Percentiles rank a stretch among this genome's conserved stretches.
These are phyloP conservation scores for Litchi chinensis DNA, from an alignment of 345 rosid species.

Conservation along the genomic window DNA sequence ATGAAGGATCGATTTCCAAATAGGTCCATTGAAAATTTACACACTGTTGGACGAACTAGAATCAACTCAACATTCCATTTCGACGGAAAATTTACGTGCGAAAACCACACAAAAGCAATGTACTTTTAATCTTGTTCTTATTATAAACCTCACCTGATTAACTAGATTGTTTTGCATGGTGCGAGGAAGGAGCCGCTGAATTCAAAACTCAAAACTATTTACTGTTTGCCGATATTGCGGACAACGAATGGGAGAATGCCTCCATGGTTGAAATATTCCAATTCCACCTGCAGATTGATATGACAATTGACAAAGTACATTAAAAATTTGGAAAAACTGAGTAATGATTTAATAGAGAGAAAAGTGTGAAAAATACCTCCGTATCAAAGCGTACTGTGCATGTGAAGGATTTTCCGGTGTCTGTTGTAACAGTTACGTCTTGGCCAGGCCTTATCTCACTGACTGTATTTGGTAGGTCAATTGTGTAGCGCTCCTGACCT, in stretches of 20 bases:
- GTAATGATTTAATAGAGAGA: background rate
- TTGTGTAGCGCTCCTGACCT: constrained; percentile 63
- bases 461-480: constrained; percentile 57
- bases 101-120: background rate
- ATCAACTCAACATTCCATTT: too few species aligned
- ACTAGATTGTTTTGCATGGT: background rate
- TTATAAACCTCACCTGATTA: background rate
- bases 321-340: too few species aligned
- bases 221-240: constrained; percentile 51
- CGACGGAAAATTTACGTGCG: too few species aligned
- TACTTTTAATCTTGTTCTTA: background rate
- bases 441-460: constrained; percentile 79
- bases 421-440: constrained; percentile 66
- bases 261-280: constrained; percentile 74
- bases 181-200: background rate
- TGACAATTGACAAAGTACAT: too few species aligned
- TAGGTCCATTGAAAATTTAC: too few species aligned
- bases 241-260: constrained; percentile 76
- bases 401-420: constrained; percentile 68
- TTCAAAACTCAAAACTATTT: background rate
- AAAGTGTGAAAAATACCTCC: constrained; percentile 45
- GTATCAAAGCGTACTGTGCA: constrained; percentile 78
- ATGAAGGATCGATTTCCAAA: too few species aligned
- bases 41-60: too few species aligned
- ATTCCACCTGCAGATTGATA: constrained; percentile 57